Conservation (phyloP, 2,329 filamentous ascomycete species). For the Hypoxylon sp. region DNA sequence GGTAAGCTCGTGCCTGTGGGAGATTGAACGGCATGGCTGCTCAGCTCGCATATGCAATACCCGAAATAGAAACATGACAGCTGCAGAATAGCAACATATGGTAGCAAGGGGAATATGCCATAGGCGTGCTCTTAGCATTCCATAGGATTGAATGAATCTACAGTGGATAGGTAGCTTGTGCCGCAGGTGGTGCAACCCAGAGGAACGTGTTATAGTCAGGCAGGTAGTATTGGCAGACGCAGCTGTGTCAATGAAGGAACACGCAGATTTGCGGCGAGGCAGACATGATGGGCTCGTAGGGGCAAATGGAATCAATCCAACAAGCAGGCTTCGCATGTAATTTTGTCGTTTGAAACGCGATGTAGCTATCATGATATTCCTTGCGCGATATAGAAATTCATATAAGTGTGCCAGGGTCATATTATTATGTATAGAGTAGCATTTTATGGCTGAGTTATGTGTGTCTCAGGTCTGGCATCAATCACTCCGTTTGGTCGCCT, state of each 20-base stretch:
- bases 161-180: slow-evolving; percentile 15
- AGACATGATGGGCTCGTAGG: slow-evolving; percentile 32
- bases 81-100: slow-evolving; percentile 30
- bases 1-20: slow-evolving; percentile 29
- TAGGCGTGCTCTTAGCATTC: slow-evolving; percentile 16
- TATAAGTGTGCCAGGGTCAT: slow-evolving; percentile 22
- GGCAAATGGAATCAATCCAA: slow-evolving; percentile 29
- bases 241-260: slow-evolving; percentile 35
- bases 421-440: slow-evolving; percentile 26
- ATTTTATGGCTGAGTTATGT: slow-evolving; percentile 17
- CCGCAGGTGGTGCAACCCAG: slow-evolving; percentile 33
- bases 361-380: slow-evolving; percentile 32
- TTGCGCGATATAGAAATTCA: slow-evolving; percentile 24
- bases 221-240: slow-evolving; percentile 37
- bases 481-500: slow-evolving; percentile 18
- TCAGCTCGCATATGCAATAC: slow-evolving; percentile 35
- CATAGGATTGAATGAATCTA: slow-evolving; percentile 23
- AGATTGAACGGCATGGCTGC: slow-evolving; percentile 16
- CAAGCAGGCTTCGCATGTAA: slow-evolving; percentile 30
- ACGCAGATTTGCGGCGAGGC: slow-evolving; percentile 41
- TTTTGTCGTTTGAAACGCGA: slow-evolving; percentile 39
- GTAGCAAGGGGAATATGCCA: slow-evolving; percentile 28
- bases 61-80: slow-evolving; percentile 44
- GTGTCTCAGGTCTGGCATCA: slow-evolving; percentile 30
- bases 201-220: slow-evolving; percentile 29